phyloP scores from a whole-genome alignment of 139 green algal species.

The Ettlia oleoabundans region DNA sequence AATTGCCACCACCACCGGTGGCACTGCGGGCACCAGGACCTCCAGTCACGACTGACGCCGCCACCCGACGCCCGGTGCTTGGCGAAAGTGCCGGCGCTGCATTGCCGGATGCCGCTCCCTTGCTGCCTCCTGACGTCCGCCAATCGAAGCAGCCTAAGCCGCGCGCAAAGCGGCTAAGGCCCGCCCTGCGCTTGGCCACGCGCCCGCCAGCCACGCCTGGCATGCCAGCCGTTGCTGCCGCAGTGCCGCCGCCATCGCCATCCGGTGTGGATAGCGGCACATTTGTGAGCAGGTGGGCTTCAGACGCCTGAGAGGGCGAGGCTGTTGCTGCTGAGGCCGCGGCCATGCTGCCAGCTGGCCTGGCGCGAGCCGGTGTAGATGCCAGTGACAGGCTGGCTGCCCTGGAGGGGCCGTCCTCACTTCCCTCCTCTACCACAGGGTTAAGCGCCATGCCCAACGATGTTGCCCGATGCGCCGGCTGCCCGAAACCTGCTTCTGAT shows the following conservation, averaged over 20 bases:
- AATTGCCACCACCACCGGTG: background rate
- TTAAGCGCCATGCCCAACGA: background rate
- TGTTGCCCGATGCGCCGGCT: background rate
- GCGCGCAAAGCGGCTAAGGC: slow-evolving; percentile 1
- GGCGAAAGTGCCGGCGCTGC: background rate
- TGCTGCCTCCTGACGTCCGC: background rate
- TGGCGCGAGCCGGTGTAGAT: too few relatives aligned
- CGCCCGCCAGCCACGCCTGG: slow-evolving; percentile 6
- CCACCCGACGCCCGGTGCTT: background rate
- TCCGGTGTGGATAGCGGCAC: background rate
- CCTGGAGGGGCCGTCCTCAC: too few relatives aligned
- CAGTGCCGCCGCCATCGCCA: background rate
- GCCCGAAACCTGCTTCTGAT: too few relatives aligned
- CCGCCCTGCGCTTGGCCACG: background rate
- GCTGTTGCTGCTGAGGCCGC: background rate
- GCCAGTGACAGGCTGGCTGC: too few relatives aligned
- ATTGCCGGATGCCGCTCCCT: background rate
- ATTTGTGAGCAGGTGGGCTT: slow-evolving; percentile 11
- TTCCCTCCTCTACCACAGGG: too few relatives aligned
- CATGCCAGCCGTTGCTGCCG: background rate
- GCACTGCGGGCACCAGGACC: background rate
- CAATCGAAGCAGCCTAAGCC: slow-evolving; percentile 14
- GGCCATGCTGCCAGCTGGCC: too few relatives aligned
- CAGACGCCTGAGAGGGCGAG: slow-evolving; percentile 2
- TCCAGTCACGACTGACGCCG: background rate